These are phyloP conservation scores for Trifolium dubium DNA, from an alignment of 306 rosid genomes.

Conservation along the genomic window DNA sequence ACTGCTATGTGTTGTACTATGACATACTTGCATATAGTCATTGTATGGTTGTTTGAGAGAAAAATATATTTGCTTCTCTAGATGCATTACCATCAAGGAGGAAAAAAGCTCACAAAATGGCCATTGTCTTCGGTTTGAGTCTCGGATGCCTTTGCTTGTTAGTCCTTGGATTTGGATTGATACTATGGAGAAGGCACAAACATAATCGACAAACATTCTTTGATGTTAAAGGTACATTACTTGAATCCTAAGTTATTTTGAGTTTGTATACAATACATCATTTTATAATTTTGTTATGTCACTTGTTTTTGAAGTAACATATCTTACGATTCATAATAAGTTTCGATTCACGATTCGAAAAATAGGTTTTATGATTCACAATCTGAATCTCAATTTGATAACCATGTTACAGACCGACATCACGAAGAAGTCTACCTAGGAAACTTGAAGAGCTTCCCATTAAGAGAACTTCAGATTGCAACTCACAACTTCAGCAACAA, in stretches of 20 bases:
- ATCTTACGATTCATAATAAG: background rate
- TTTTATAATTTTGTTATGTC: too few species aligned
- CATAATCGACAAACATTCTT: constrained; percentile 48
- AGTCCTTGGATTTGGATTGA: constrained; percentile 64
- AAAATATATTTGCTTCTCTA: constrained; percentile 48
- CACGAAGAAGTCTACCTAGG: constrained; percentile 89
- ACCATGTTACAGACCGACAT: constrained; percentile 53
- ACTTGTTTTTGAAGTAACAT: too few species aligned
- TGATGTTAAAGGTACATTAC: constrained; percentile 52
- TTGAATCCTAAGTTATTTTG: too few species aligned
- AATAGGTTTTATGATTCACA: background rate
- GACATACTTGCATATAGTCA: constrained; percentile 8
- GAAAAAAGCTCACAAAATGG: constrained; percentile 66
- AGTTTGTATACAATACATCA: too few species aligned
- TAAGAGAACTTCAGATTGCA: constrained; percentile 88
- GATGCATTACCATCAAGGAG: constrained; percentile 57
- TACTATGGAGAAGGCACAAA: constrained; percentile 60
- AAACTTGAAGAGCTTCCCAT: constrained; percentile 82
- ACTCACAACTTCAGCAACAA: constrained; percentile 90
- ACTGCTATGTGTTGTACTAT: background rate
- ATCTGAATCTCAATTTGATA: background rate
- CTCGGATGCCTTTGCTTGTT: constrained; percentile 75
- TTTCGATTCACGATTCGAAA: background rate
- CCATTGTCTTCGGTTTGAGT: constrained; percentile 76
- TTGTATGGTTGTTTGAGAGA: constrained; percentile 38